phyloP scores from a whole-genome alignment of 129 eudicot species.

The Centaurea solstitialis region DNA sequence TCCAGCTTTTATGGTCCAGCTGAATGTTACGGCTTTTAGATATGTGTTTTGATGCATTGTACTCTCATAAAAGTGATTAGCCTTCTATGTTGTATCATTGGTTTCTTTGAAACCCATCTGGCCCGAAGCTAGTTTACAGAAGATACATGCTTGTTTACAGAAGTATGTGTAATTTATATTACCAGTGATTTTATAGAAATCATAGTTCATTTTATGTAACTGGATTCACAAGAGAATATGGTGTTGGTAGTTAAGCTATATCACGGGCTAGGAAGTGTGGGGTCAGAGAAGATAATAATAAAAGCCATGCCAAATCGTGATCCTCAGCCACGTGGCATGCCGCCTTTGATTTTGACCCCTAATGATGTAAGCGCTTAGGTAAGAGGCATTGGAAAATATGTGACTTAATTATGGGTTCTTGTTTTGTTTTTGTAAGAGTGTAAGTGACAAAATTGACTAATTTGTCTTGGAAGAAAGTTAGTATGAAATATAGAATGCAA shows the following conservation, averaged over 20 bases:
- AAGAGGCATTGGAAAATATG: conserved; percentile 19
- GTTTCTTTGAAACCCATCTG: no score
- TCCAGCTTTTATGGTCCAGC: not conserved
- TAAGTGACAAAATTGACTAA: conserved; percentile 9
- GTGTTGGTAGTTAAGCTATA: no score
- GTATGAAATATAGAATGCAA: not conserved
- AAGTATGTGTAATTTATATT: not conserved
- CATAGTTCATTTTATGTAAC: no score
- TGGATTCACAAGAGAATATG: no score
- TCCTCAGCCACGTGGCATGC: conserved; percentile 2
- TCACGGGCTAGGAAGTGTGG: not conserved
- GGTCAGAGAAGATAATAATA: not conserved
- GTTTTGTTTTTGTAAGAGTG: not conserved
- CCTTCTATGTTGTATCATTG: not conserved
- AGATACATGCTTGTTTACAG: not conserved
- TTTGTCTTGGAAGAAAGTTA: not conserved
- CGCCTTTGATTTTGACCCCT: conserved; percentile 14
- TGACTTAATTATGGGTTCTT: not conserved
- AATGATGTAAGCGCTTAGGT: conserved; percentile 38
- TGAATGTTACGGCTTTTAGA: no score
- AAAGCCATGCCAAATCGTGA: not conserved
- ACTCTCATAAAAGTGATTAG: not conserved
- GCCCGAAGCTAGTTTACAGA: no score
- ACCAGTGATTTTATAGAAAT: no score
- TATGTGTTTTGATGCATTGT: not conserved